Percentiles rank a stretch among this genome's conserved stretches.
These are phyloP conservation scores for Sporothrix phasma DNA, from an alignment of 2,329 filamentous ascomycete genomes.

Conservation along the genomic window DNA sequence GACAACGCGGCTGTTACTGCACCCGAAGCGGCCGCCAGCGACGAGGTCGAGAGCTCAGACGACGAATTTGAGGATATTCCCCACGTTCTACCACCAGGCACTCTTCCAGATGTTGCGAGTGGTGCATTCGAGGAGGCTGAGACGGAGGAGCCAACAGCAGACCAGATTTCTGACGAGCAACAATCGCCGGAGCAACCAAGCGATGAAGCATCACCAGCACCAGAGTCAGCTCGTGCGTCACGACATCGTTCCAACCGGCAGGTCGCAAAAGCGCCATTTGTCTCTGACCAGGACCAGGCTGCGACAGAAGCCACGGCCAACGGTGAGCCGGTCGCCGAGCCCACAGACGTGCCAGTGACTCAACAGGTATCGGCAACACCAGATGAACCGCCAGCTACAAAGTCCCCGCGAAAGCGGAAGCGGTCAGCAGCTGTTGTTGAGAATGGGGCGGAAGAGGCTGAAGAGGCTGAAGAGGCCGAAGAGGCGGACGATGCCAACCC, in stretches of 20 bases:
- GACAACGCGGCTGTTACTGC: neutral
- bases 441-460: too few species aligned
- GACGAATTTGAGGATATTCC: conserved; percentile 16
- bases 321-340: neutral
- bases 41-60: conserved; percentile 10
- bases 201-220: neutral
- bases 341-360: neutral
- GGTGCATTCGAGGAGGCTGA: neutral
- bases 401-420: conserved; percentile 7
- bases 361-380: neutral
- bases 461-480: neutral
- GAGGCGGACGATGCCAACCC: neutral
- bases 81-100: neutral
- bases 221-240: neutral
- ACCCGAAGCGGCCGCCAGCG: neutral
- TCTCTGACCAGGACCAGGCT: neutral
- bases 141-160: neutral
- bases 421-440: neutral
- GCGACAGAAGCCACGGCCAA: neutral
- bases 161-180: neutral
- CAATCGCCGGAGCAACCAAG: neutral
- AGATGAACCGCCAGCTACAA: neutral
- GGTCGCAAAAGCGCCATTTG: neutral
- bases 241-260: neutral
- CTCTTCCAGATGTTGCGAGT: neutral